A percentile compares a stretch with the other conserved stretches of the same genome.
Conservation (phyloP, 2,329 filamentous ascomycete genomes). For the Phaeophleospora eucalypticola region DNA sequence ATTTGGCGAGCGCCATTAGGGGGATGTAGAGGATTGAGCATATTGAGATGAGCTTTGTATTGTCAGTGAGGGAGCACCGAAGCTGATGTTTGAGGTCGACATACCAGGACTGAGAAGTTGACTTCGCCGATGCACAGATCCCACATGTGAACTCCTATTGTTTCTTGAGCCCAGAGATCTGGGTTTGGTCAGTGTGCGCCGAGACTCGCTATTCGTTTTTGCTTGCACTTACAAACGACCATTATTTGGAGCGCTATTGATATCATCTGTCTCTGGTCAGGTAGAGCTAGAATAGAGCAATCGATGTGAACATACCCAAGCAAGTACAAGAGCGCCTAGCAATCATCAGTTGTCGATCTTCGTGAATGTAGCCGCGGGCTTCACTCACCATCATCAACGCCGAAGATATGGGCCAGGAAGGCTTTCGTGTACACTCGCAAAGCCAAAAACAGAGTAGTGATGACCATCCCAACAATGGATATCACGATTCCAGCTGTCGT, state of each 20-base stretch:
- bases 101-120: slow-evolving; percentile 1
- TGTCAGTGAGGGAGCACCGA: background rate
- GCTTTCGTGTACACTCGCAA: slow-evolving; percentile 18
- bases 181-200: background rate
- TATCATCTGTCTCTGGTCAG: slow-evolving; percentile 5
- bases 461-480: slow-evolving; percentile 11
- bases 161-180: background rate
- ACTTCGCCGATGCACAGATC: slow-evolving; percentile 2
- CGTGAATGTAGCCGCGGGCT: background rate
- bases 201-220: background rate
- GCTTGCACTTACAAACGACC: slow-evolving; percentile 5
- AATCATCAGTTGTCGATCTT: background rate
- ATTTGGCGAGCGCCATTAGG: slow-evolving; percentile 14
- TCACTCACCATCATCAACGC: slow-evolving; percentile 11
- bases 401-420: slow-evolving; percentile 12
- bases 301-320: slow-evolving; percentile 9
- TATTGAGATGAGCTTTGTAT: slow-evolving; percentile 6
- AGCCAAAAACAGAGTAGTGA: slow-evolving; percentile 11
- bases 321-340: slow-evolving; percentile 6
- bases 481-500: slow-evolving; percentile 7
- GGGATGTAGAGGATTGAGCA: slow-evolving; percentile 10
- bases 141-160: slow-evolving; percentile 16
- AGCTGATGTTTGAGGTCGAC: too few species aligned
- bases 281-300: background rate
- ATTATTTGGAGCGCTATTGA: slow-evolving; percentile 13